phyloP scores from a whole-genome alignment of 2,329 filamentous ascomycete species.

The Neonectria punicea region DNA sequence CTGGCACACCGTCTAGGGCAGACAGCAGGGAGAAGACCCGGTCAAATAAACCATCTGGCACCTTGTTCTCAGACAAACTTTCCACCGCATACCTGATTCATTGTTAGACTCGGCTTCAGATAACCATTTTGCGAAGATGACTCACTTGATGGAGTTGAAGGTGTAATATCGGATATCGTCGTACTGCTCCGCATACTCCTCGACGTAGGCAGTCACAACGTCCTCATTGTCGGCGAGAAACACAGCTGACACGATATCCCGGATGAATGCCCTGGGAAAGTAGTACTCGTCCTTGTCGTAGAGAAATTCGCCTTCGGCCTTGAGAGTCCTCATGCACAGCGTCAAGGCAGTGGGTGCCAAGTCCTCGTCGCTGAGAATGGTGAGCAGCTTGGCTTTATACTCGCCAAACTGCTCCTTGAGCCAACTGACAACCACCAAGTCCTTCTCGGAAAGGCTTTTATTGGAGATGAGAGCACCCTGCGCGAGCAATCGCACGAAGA shows the following conservation, averaged over 20 bases:
- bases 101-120: background rate
- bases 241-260: constrained; percentile 70
- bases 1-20: constrained; percentile 76
- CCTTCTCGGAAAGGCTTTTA: constrained; percentile 75
- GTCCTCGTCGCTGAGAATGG: constrained; percentile 69
- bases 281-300: constrained; percentile 70
- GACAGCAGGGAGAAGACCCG: constrained; percentile 71
- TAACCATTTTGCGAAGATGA: constrained; percentile 44
- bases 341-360: constrained; percentile 78
- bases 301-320: constrained; percentile 76
- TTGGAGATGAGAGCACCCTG: constrained; percentile 75
- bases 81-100: constrained; percentile 43
- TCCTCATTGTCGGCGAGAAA: constrained; percentile 67
- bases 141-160: constrained; percentile 78
- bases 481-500: constrained; percentile 84
- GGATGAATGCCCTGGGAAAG: constrained; percentile 76
- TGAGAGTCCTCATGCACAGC: constrained; percentile 84
- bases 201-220: constrained; percentile 76
- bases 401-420: constrained; percentile 78
- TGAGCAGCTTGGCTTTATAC: constrained; percentile 72
- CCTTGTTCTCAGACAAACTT: constrained; percentile 29
- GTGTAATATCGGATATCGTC: constrained; percentile 89
- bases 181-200: constrained; percentile 81
- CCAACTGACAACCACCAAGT: constrained; percentile 80
- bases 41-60: constrained; percentile 55